Evolutionary conservation across 176 grass and related monocot genomes (phyloP).

Genomic region (Musa acuminata): DNA sequence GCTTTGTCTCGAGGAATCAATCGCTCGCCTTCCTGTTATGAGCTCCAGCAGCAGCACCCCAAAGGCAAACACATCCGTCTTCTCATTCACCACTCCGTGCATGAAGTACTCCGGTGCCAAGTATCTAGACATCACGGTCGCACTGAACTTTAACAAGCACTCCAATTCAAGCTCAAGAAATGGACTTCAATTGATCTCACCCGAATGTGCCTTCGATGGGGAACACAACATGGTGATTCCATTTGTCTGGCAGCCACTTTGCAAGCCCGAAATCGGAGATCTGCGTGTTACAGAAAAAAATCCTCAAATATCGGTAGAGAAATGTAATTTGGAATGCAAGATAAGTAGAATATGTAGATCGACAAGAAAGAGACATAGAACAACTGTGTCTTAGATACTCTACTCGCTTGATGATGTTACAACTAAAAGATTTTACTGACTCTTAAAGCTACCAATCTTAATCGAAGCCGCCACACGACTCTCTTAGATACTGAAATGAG

Average conservation of each 20-base stretch:
- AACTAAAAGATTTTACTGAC: too few relatives aligned
- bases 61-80: constrained; percentile 88
- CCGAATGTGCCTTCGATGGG: constrained; percentile 98
- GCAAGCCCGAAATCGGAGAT: constrained; percentile 99
- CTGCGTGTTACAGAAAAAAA: constrained; percentile 26
- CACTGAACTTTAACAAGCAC: constrained; percentile 25
- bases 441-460: too few relatives aligned
- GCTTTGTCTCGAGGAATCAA: constrained; percentile 78
- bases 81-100: constrained; percentile 95
- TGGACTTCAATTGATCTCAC: constrained; percentile 32
- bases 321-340: background rate
- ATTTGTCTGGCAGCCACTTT: constrained; percentile 90
- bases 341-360: background rate
- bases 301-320: too few relatives aligned
- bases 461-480: too few relatives aligned
- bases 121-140: constrained; percentile 38
- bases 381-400: too few relatives aligned
- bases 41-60: constrained; percentile 94
- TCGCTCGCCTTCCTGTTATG: constrained; percentile 72
- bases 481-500: background rate
- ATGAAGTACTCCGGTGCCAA: constrained; percentile 98
- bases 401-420: too few relatives aligned
- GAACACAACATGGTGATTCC: constrained; percentile 80
- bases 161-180: background rate
- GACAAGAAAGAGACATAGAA: too few relatives aligned